Evolutionary conservation across 495 filamentous ascomycete species (phyloP).

Genomic region (Gamarada debralockiae): DNA sequence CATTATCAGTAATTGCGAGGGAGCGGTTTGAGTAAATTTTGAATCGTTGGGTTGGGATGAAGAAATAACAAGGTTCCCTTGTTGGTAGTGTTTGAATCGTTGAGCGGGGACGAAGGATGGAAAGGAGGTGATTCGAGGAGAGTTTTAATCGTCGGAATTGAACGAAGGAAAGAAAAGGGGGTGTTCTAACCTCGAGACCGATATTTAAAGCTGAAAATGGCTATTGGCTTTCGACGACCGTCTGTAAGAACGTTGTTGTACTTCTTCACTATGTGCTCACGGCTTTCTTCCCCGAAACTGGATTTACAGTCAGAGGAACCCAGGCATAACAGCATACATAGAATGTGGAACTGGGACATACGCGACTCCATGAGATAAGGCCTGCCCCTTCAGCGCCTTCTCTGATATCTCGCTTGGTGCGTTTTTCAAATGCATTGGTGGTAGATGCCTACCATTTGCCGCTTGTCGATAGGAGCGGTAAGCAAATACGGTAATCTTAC

Average conservation of each 20-base stretch:
- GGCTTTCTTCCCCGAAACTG: background rate
- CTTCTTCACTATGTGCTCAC: background rate
- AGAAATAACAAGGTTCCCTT: too few relatives aligned
- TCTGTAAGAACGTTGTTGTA: background rate
- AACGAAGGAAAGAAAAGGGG: too few relatives aligned
- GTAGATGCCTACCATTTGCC: background rate
- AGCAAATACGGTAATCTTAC: constrained; percentile 25
- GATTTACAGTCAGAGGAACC: background rate
- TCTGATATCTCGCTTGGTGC: constrained; percentile 27
- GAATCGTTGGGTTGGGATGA: too few relatives aligned
- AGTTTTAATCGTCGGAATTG: too few relatives aligned
- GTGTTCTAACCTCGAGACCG: constrained; percentile 26
- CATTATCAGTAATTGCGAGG: constrained; percentile 1
- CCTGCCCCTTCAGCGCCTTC: constrained; percentile 32
- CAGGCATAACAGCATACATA: too few relatives aligned
- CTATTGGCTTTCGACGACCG: constrained; percentile 23
- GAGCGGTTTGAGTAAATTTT: background rate
- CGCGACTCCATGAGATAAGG: constrained; percentile 30
- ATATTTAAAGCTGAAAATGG: constrained; percentile 28
- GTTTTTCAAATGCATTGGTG: background rate
- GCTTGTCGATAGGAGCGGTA: background rate
- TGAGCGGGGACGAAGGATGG: too few relatives aligned
- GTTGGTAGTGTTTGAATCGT: background rate
- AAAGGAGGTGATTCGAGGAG: too few relatives aligned
- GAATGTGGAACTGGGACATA: too few relatives aligned